Evolutionary conservation across 108 stramenopile genomes (phyloP), one percentile per base, ranked within the genome.

Genomic region (Conticribra weissflogii): DNA sequence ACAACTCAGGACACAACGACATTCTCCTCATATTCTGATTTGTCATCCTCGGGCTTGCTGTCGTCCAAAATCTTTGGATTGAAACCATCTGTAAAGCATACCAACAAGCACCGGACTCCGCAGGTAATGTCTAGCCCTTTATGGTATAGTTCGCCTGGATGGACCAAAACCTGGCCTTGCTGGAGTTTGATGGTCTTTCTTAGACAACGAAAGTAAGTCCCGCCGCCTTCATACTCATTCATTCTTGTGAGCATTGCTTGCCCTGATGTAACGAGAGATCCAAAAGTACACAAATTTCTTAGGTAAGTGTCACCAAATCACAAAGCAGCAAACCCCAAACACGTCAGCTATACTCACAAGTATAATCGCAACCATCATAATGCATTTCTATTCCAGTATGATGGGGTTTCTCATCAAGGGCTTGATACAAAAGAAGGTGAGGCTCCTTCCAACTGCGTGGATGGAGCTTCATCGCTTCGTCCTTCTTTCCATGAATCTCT

Each of bases 331-430:
- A n/a, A n/a, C n/a, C n/a, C n/a, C n/a, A n/a, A n/a, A n/a, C n/a
- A n/a, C n/a, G n/a, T n/a, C n/a, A n/a, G n/a, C n/a, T n/a, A n/a
- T n/a, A n/a, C n/a, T n/a, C n/a, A n/a, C 52, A 59, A 5, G 54
- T 65, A 29, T 48, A 52, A 55, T 44, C 48, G 49, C 58, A 60
- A 16, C 84, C 84, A 58, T 85, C 84, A 74, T 82, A 85, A 46
- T 85, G 84, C 84, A 85, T 85, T 45, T 85, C 81, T 25, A 85
- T 78, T 0, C 84, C 84, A 16, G 75, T 74, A 57, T 85, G 84
- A 16, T 72, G 64, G 17, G 71, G 71, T 14, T 72, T 70, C n/a
- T 46, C 76, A 28, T 71, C 65, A 21, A 74, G 15, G 36, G 54
- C 68, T 61, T 81, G 72, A 55, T 84, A 84, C 3, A 81, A 62